Base-by-base conservation (phyloP, 306 rosid species). In the Lupinus albus region DNA sequence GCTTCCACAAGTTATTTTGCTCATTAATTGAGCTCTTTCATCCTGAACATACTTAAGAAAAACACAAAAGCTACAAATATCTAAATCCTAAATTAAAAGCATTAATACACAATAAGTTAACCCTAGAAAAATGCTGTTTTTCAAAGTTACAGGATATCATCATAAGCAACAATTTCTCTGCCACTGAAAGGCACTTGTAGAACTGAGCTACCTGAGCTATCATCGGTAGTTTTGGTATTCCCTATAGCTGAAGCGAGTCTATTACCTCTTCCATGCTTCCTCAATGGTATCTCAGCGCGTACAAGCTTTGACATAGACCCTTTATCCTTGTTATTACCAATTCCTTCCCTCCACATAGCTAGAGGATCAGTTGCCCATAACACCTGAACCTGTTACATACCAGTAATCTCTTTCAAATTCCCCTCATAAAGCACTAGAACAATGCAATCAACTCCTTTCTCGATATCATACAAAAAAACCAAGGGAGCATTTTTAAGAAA, bases 311-410 rank as follows among this genome's bases (percentile, higher is more conserved):
- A 92, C 21, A 64, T 78, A 0, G 89, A 80, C 13, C 79, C 84
- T 7, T 70, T 79, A 20, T 64, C 87, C 76, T 80, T 87, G 69
- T 77, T 79, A 17, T 69, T 78, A 39, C 85, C 88, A 75, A 92
- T 76, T 73, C 97, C 97, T 85, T 92, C 85, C 57, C 95, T 82
- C 97, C 97, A 91, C 76, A 85, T 82, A 9, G 88, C 92, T 28
- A 80, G 73, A 56, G 92, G 95, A 67, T 92, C 98, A 0, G 90
- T 86, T 48, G 95, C 95, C 96, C 98, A 92, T 75, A 92, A 17
- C 12, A 92, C 96, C 76, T 87, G 81, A 58, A 89, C 85, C 97
- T 89, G 86, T 71, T 56, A 30, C 42, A 49, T 13, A 12, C 48
- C 25, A 18, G 42, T 16, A 18, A 55, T 25, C 36, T 45, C 64